phyloP scores from a whole-genome alignment of 805 yeast species.

The Saccharomyces kudriavzevii region DNA sequence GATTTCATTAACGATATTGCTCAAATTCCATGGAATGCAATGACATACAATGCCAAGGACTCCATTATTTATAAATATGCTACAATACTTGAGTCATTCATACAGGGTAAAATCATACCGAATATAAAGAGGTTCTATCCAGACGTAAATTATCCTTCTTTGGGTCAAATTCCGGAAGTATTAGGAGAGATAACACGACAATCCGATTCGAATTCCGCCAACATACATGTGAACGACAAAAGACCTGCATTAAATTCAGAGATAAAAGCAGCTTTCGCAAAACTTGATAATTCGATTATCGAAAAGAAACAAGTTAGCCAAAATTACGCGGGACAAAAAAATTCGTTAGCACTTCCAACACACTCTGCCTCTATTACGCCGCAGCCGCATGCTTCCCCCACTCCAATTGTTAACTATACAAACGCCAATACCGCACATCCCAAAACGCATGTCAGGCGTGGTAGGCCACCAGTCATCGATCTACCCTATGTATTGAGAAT shows the following conservation, averaged over 20 bases:
- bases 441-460: conserved; percentile 29
- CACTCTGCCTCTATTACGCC: conserved; percentile 9
- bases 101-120: conserved; percentile 31
- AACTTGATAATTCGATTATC: background rate
- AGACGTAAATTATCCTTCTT: conserved; percentile 36
- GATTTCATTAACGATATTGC: conserved; percentile 71
- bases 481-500: conserved; percentile 73
- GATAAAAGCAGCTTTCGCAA: background rate
- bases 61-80: conserved; percentile 65
- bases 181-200: conserved; percentile 9
- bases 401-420: background rate
- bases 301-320: background rate
- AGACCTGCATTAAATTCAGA: background rate
- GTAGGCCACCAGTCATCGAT: conserved; percentile 32
- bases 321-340: background rate
- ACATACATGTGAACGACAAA: background rate
- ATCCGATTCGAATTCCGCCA: background rate
- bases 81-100: conserved; percentile 37
- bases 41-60: conserved; percentile 65
- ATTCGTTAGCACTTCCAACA: background rate
- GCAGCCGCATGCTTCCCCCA: conserved; percentile 3
- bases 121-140: conserved; percentile 27
- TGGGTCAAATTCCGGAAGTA: conserved; percentile 62
- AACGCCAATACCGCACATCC: conserved; percentile 15
- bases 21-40: conserved; percentile 86